Base-by-base conservation (phyloP, 2,329 filamentous ascomycete genomes). In the Mycosphaerella arachidis region DNA sequence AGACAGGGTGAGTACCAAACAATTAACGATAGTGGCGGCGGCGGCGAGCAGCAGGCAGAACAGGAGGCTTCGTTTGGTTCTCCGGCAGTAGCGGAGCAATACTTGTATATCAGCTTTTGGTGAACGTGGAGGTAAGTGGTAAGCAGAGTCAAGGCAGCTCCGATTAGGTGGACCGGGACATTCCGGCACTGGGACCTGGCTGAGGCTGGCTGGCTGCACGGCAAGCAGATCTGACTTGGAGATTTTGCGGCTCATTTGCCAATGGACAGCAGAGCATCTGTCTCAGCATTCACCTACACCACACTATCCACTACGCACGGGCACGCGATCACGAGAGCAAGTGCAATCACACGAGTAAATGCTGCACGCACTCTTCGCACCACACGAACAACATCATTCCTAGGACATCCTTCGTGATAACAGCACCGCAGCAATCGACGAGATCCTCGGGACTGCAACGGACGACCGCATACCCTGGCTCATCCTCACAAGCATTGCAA, bases 391-490 rank as follows among this genome's bases (percentile, higher is more conserved):
- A 18, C 10, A 27, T 30, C 35, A 55, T 20, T 50, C 46, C 46
- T 50, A 18, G n/a, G 13, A 18, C 20, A 55, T 29, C n/a, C 33
- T 20, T 29, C 24, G 33, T 27, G 53, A 29, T 20, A 46, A 54
- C 31, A 40, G 33, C 33, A 18, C 3, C 46, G 52, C 52, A 7
- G 31, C 53, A 27, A 40, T 54, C 18, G 18, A 55, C 46, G 40
- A 45, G 35, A 55, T 46, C 40, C 53, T 55, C 35, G 53, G 53
- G 27, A 46, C 18, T 33, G 20, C 40, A 55, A 55, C 35, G 18
- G 40, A 40, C 53, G 6, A 30, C 33, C 53, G 53, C 40, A 24
- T 24, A 55, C 40, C 37, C 53, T 29, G 24, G n/a, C 40, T 31
- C 53, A n/a, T 13, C 24, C 7, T 46, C 53, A 40, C 37, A 8